These are phyloP conservation scores for Diplogelasinospora grovesii DNA, from an alignment of 495 filamentous ascomycete species.

Conservation along the genomic window DNA sequence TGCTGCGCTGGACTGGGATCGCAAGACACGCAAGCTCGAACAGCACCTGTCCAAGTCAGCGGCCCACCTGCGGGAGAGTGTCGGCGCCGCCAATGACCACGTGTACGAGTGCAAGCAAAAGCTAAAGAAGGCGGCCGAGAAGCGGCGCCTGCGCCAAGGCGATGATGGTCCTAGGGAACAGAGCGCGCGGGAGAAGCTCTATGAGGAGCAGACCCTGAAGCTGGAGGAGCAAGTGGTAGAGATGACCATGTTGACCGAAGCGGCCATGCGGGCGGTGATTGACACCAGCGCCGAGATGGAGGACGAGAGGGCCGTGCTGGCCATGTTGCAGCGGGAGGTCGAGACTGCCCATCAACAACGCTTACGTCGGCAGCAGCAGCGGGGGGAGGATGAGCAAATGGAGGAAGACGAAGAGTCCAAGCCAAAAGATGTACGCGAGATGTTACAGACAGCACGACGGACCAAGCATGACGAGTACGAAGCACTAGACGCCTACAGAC, in stretches of 20 bases:
- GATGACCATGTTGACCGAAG: slow-evolving; percentile 35
- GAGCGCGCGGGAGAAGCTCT: slow-evolving; percentile 30
- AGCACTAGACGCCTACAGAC: slow-evolving; percentile 32
- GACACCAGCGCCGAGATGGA: slow-evolving; percentile 42
- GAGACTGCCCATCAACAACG: too few species aligned
- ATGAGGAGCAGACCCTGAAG: slow-evolving; percentile 28
- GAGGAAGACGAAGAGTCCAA: slow-evolving; percentile 15
- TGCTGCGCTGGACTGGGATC: slow-evolving; percentile 20
- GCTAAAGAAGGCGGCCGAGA: slow-evolving; percentile 27
- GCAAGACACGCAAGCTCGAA: slow-evolving; percentile 30
- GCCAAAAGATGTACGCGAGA: slow-evolving; percentile 21
- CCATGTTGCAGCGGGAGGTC: slow-evolving; percentile 39
- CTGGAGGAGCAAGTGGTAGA: slow-evolving; percentile 32
- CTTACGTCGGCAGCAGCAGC: slow-evolving; percentile 38
- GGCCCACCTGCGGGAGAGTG: slow-evolving; percentile 26
- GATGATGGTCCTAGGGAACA: slow-evolving; percentile 33
- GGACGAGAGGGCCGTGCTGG: slow-evolving; percentile 35
- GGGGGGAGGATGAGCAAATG: slow-evolving; percentile 29
- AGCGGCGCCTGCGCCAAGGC: too few species aligned
- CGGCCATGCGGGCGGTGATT: slow-evolving; percentile 36
- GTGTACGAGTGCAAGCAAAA: slow-evolving; percentile 44
- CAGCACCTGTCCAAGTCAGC: slow-evolving; percentile 32
- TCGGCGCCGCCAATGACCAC: slow-evolving; percentile 48
- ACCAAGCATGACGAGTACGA: slow-evolving; percentile 32
- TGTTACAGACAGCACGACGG: slow-evolving; percentile 31